These are phyloP conservation scores for Atkinsonella texensis DNA, from an alignment of 2,329 filamentous ascomycete species.

Conservation along the genomic window DNA sequence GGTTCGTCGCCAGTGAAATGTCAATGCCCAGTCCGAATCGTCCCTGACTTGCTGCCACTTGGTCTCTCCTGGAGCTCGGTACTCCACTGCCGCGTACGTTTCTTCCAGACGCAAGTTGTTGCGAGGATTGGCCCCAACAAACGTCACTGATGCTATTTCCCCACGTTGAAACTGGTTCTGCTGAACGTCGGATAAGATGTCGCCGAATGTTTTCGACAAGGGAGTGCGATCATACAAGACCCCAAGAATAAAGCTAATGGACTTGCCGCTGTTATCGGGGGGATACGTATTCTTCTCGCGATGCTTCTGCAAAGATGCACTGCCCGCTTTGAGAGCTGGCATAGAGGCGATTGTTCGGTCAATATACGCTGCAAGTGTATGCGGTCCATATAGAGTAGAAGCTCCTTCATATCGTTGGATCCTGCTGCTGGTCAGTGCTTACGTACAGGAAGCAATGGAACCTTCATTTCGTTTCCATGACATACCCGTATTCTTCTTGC, in stretches of 20 bases:
- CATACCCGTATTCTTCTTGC: conserved; percentile 45
- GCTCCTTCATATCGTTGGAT: conserved; percentile 87
- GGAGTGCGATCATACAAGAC: conserved; percentile 62
- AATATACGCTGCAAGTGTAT: conserved; percentile 78
- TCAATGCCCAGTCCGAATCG: conserved; percentile 72
- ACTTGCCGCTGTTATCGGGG: conserved; percentile 65
- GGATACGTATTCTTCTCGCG: conserved; percentile 44
- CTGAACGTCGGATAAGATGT: conserved; percentile 42
- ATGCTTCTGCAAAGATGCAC: conserved; percentile 16
- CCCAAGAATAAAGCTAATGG: conserved; percentile 64
- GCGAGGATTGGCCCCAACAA: conserved; percentile 77
- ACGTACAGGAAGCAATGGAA: background rate
- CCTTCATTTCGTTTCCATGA: conserved; percentile 7
- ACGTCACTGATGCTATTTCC: conserved; percentile 50
- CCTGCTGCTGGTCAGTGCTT: conserved; percentile 15
- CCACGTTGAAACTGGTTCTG: conserved; percentile 41
- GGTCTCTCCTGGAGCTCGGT: conserved; percentile 10
- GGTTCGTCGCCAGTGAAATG: conserved; percentile 68
- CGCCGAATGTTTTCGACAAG: conserved; percentile 56
- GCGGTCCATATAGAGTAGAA: conserved; percentile 73
- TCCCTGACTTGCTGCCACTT: conserved; percentile 57
- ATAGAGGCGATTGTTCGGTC: conserved; percentile 63
- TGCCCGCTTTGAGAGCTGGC: conserved; percentile 46
- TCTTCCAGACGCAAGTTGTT: conserved; percentile 71
- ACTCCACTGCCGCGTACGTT: conserved; percentile 68